A percentile compares a stretch with the other conserved stretches of the same genome.
Conservation (phyloP, 345 rosid species). For the Gossypium stocksii region DNA sequence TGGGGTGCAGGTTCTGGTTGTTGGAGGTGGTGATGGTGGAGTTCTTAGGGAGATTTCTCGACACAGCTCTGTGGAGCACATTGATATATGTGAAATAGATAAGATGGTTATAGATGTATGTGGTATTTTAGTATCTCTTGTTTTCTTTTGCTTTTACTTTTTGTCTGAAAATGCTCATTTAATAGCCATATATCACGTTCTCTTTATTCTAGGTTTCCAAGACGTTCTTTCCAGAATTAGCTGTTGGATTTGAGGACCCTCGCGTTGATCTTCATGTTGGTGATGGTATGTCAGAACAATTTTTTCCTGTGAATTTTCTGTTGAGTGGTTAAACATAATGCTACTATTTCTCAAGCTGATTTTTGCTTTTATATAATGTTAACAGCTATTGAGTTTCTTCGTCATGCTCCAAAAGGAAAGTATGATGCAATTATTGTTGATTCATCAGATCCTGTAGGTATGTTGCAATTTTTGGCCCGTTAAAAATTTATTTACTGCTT, state of each 20-base stretch:
- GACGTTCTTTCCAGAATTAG: slow-evolving; percentile 75
- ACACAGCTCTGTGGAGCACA: slow-evolving; percentile 77
- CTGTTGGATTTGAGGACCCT: slow-evolving; percentile 91
- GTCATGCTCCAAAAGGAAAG: slow-evolving; percentile 55
- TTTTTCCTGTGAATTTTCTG: slow-evolving; percentile 1
- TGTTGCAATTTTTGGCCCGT: slow-evolving; percentile 15
- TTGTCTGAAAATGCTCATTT: neutral
- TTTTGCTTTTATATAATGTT: slow-evolving; percentile 17
- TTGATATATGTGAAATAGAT: slow-evolving; percentile 97
- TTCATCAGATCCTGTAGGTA: slow-evolving; percentile 97
- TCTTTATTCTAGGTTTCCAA: slow-evolving; percentile 53
- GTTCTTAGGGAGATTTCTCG: slow-evolving; percentile 90
- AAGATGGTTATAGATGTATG: slow-evolving; percentile 95
- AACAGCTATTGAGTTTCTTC: slow-evolving; percentile 80
- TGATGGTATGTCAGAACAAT: slow-evolving; percentile 61
- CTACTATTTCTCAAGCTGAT: neutral
- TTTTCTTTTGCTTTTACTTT: neutral
- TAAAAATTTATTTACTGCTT: slow-evolving; percentile 7
- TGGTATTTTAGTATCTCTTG: neutral
- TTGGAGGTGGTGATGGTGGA: slow-evolving; percentile 99
- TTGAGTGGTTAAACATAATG: neutral
- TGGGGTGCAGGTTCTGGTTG: slow-evolving; percentile 73
- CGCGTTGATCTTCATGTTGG: slow-evolving; percentile 87
- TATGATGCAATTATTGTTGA: slow-evolving; percentile 93
- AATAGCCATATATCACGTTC: neutral